Base-by-base conservation (phyloP, 805 yeast genomes). In the Candida tibetensis region DNA sequence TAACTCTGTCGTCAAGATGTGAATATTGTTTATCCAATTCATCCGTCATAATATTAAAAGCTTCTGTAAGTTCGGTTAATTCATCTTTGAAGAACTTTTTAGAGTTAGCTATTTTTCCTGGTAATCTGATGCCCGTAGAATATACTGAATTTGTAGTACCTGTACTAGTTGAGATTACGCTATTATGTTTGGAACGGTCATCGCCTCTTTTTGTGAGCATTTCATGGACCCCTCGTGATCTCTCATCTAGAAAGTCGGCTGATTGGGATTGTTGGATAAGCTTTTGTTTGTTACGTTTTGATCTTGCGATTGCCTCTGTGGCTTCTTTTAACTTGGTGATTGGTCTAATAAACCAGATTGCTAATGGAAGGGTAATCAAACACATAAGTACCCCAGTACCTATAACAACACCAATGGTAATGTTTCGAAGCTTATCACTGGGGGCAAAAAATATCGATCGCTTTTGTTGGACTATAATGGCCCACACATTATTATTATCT, bases 21-120 rank as follows among this genome's bases (percentile, higher is more conserved):
- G 82, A 69, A 52, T 91, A 91, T 57, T 91, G 97, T 42, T 79
- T 74, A 42, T 86, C 87, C 25, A 91, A 70, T 52, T 87, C 95
- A 52, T 82, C 86, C 3, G 95, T 81, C 97, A 91, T 89, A 15
- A 82, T 81, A 52, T 90, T 89, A 61, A 90, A 91, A 0, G 95
- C 91, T 26, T 82, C 90, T 0, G 95, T 82, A 21, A 91, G 66
- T 51, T 89, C 96, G 0, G 91, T 83, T 31, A 91, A 70, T 61
- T 91, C 99, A 66, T 93, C 97, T 30, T 77, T 70, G 52, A 85
- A 77, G 18, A 82, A 49, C 31, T 81, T 65, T 38, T 66, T 66
- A 3, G 64, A 53, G 37, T 52, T 51, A 4, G 62, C 59, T 13
- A 69, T 65, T 32, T 55, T 50, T 2, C 60, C 60, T 0, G 76